Evolutionary conservation across 345 rosid species (phyloP), one percentile per base, ranked within the genome.

Genomic region (Bruguiera parviflora): DNA sequence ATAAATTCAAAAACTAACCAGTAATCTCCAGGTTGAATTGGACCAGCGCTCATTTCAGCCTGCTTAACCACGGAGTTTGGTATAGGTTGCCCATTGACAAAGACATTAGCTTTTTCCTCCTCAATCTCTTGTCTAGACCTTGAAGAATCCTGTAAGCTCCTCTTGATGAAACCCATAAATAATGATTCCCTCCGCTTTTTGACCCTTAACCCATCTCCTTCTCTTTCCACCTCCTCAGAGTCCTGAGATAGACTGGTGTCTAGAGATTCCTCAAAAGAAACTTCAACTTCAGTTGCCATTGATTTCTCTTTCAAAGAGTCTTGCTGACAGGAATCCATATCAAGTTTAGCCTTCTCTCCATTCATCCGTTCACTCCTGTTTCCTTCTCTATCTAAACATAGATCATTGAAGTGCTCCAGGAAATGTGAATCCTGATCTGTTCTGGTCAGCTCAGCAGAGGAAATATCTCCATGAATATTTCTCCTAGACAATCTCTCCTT

Each of bases 1-100:
- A 13, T 21, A 5, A 55, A n/a, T 5, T 51, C 8, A 35, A 27
- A 10, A 27, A 76, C 75, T 67, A 46, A 76, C 80, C 80, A 77
- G 63, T 77, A 77, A 53, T 77, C 69, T 71, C 80, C 80, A 21
- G 80, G 69, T 27, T 63, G 70, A 67, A 77, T 68, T 51, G 73
- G 69, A 3, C 80, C 80, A 1, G 80, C 80, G 2, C 64, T 33
- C 66, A 64, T 77, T 58, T 72, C 80, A 47, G 72, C 80, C 63
- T 24, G 72, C 39, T 37, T 63, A 19, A 72, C 72, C 59, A 68
- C 10, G 19, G 15, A 28, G 39, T 68, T 53, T 0, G 69, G 70
- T 43, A 77, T 77, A 39, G 61, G 73, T 18, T 67, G 71, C 31
- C 80, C 80, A 53, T 77, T 77, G 5, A 77, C 62, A 27, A 22